Conservation (phyloP, 2,329 filamentous ascomycete genomes). For the Colletotrichum sp. region DNA sequence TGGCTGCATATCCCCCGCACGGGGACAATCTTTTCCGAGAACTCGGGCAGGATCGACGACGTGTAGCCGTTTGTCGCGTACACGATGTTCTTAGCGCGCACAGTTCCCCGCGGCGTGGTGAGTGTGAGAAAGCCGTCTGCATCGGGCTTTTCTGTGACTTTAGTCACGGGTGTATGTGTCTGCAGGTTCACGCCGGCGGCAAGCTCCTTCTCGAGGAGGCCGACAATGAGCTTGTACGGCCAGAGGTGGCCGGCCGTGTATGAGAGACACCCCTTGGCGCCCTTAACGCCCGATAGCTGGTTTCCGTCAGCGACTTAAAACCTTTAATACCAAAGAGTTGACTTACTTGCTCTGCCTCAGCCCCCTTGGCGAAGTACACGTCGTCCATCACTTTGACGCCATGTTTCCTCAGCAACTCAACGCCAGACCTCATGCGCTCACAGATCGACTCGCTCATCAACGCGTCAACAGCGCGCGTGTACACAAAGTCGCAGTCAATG, state of each 20-base stretch:
- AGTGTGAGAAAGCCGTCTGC: conserved; percentile 2
- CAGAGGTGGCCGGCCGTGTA: conserved; percentile 28
- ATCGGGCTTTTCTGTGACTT: not conserved
- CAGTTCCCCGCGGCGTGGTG: conserved; percentile 23
- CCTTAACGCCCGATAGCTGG: conserved; percentile 43
- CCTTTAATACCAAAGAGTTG: conserved; percentile 27
- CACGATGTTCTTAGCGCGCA: conserved; percentile 25
- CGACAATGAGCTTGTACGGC: conserved; percentile 33
- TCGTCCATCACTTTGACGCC: conserved; percentile 29
- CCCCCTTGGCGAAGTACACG: conserved; percentile 29
- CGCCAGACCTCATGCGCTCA: conserved; percentile 27
- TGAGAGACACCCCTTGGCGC: conserved; percentile 45
- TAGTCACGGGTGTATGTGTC: conserved; percentile 8
- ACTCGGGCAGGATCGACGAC: conserved; percentile 26
- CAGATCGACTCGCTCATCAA: conserved; percentile 31
- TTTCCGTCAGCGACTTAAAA: not conserved
- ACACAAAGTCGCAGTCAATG: conserved; percentile 48
- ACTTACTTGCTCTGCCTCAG: conserved; percentile 32
- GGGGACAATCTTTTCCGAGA: conserved; percentile 24
- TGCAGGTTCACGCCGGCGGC: conserved; percentile 31
- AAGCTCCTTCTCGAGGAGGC: conserved; percentile 26
- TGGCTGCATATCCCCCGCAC: conserved; percentile 35
- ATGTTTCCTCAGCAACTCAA: conserved; percentile 33
- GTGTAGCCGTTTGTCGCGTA: conserved; percentile 34
- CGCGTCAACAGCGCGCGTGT: conserved; percentile 44